Evolutionary conservation across 1,284 basidiomycete species (phyloP).

Genomic region (Ustilago cynodontis): DNA sequence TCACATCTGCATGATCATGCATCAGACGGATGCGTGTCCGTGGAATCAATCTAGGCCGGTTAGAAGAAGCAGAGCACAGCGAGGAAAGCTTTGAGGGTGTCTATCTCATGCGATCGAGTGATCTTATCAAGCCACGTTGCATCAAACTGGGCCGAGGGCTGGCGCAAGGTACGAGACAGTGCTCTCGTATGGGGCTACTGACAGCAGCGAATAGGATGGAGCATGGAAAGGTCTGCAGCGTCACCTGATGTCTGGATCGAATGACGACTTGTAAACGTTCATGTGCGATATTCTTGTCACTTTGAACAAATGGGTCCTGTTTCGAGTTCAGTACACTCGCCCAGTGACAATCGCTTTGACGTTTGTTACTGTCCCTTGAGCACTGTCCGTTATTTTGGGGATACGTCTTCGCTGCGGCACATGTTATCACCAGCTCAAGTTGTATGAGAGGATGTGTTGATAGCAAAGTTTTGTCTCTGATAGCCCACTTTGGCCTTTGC

Average conservation of each 20-base stretch:
- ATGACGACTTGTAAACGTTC: background rate
- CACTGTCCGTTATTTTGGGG: no score
- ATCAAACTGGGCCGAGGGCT: background rate
- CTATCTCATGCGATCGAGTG: no score
- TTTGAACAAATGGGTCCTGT: no score
- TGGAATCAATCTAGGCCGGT: background rate
- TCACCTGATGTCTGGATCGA: background rate
- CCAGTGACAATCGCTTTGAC: no score
- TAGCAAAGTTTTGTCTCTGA: background rate
- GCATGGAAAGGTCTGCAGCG: background rate
- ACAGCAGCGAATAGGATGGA: no score
- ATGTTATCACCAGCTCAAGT: background rate
- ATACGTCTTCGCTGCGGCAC: background rate
- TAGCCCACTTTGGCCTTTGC: background rate
- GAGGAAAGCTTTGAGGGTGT: no score
- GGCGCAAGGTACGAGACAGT: background rate
- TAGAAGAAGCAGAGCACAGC: background rate
- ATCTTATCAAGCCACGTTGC: constrained; percentile 6
- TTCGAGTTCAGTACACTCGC: no score
- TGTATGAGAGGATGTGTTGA: background rate
- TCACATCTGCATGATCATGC: no score
- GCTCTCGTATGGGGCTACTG: background rate
- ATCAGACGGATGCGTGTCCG: no score
- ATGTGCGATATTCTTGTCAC: background rate
- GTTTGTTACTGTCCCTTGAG: no score